phyloP scores from a whole-genome alignment of 2,329 filamentous ascomycete genomes.

The Cephalotrichum gorgonifer region DNA sequence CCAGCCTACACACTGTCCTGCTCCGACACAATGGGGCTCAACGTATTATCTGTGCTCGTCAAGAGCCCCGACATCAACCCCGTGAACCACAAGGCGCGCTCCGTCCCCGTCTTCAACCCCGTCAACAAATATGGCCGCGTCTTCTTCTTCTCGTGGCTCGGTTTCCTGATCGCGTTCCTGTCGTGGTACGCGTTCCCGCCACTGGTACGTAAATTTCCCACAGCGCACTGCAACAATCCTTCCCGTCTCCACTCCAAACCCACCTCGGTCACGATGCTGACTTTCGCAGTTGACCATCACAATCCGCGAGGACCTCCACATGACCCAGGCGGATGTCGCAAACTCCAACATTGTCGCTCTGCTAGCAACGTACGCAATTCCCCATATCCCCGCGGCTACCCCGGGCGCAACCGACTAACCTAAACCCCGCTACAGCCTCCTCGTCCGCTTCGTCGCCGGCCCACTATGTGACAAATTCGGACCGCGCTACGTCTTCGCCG shows the following conservation, averaged over 20 bases:
- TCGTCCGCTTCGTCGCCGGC: constrained; percentile 69
- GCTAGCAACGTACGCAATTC: constrained; percentile 25
- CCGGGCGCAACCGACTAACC: no score
- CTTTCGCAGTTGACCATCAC: constrained; percentile 2
- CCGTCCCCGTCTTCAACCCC: constrained; percentile 69
- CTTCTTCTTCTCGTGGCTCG: constrained; percentile 83
- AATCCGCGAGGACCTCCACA: constrained; percentile 51
- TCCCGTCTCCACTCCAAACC: neutral
- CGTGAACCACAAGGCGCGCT: constrained; percentile 71
- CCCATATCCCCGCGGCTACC: no score
- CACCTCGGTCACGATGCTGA: neutral
- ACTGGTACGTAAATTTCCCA: constrained; percentile 57
- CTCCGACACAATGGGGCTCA: neutral
- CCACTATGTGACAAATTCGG: constrained; percentile 81
- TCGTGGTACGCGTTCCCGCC: constrained; percentile 91
- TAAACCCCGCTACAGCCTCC: constrained; percentile 33
- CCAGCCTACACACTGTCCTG: no score
- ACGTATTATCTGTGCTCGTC: constrained; percentile 20
- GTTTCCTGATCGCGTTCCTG: constrained; percentile 81
- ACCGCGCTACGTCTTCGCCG: constrained; percentile 68
- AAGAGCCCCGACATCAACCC: constrained; percentile 63
- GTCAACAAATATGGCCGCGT: constrained; percentile 73
- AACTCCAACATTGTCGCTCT: constrained; percentile 90
- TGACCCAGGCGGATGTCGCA: constrained; percentile 60
- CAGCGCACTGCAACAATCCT: no score